Conservation (phyloP, 2,329 filamentous ascomycete species). For the Talaromyces sp. region DNA sequence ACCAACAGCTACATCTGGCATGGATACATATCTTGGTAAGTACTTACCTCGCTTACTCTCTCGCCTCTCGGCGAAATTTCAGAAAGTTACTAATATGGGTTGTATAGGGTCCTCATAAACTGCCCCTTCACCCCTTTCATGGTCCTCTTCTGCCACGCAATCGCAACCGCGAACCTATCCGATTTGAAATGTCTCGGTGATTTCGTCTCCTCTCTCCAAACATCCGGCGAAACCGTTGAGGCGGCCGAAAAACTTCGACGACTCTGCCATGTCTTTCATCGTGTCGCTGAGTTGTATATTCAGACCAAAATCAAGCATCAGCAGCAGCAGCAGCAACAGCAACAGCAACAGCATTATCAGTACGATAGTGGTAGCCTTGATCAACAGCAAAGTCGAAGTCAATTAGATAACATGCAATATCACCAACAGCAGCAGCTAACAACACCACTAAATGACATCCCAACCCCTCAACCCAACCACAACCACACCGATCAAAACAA, state of each 20-base stretch:
- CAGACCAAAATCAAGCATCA: conserved; percentile 15
- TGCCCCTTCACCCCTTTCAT: conserved; percentile 41
- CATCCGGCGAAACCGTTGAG: conserved; percentile 47
- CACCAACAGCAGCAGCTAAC: conserved; percentile 4
- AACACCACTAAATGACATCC: background rate
- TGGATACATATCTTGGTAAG: conserved; percentile 18
- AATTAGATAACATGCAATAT: background rate
- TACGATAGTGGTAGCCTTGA: background rate
- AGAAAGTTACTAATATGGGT: background rate
- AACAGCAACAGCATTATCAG: conserved; percentile 8
- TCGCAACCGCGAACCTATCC: conserved; percentile 45
- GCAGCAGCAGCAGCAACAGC: conserved; percentile 10
- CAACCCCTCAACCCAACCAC: background rate
- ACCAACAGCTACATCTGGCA: conserved; percentile 18
- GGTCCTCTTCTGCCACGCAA: conserved; percentile 36
- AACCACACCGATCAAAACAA: background rate
- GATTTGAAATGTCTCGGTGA: conserved; percentile 50
- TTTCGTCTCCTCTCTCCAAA: conserved; percentile 51
- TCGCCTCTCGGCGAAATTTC: background rate
- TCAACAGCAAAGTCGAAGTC: background rate
- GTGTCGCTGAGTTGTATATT: conserved; percentile 18
- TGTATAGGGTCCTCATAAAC: conserved; percentile 23
- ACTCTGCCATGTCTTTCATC: conserved; percentile 43
- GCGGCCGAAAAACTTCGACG: conserved; percentile 53
- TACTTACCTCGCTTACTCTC: background rate